These are phyloP conservation scores for Scedosporium aurantiacum DNA, from an alignment of 2,329 filamentous ascomycete species.

Conservation along the genomic window DNA sequence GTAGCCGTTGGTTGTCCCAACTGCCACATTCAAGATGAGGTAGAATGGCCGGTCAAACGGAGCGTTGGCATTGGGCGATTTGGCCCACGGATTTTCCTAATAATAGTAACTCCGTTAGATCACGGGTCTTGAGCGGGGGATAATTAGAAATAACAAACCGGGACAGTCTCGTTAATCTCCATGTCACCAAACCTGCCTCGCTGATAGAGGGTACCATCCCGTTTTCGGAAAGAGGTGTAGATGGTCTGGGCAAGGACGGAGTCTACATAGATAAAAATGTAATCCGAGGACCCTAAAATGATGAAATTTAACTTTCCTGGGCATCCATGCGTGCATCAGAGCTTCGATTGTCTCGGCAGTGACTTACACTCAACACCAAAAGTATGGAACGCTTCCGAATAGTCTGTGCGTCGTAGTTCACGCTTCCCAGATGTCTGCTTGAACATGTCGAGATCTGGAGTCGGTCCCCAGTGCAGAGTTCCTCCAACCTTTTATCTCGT, in stretches of 20 bases:
- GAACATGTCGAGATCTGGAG: slow-evolving; percentile 62
- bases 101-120: background rate
- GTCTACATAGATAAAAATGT: slow-evolving; percentile 80
- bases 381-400: slow-evolving; percentile 56
- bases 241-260: slow-evolving; percentile 67
- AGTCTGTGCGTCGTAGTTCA: slow-evolving; percentile 63
- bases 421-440: slow-evolving; percentile 75
- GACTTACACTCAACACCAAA: slow-evolving; percentile 59
- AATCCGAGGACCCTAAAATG: slow-evolving; percentile 60
- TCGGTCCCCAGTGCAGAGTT: slow-evolving; percentile 72
- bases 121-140: background rate
- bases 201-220: slow-evolving; percentile 44
- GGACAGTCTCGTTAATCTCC: slow-evolving; percentile 28
- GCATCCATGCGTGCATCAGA: too few relatives aligned
- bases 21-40: slow-evolving; percentile 63
- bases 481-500: background rate
- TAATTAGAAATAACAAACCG: slow-evolving; percentile 8
- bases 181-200: slow-evolving; percentile 48
- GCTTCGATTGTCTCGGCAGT: too few relatives aligned
- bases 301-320: too few relatives aligned
- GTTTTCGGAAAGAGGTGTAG: slow-evolving; percentile 61
- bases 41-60: slow-evolving; percentile 71
- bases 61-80: slow-evolving; percentile 48
- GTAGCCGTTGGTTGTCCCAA: slow-evolving; percentile 73
- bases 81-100: slow-evolving; percentile 46